These are phyloP conservation scores for Lablab purpureus DNA, from an alignment of 306 rosid species.

Conservation along the genomic window DNA sequence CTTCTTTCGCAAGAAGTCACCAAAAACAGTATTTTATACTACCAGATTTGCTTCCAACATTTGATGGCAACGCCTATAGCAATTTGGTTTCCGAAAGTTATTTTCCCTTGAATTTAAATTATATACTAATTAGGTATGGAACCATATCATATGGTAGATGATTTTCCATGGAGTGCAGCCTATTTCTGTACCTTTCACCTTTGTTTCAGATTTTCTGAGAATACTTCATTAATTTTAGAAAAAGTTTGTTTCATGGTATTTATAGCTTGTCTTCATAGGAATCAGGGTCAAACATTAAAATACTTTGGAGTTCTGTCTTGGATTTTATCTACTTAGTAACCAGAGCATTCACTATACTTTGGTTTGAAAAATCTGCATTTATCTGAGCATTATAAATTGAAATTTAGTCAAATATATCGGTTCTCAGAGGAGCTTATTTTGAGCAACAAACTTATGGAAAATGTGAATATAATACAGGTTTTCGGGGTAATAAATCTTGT, in stretches of 20 bases:
- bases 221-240: not conserved
- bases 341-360: not conserved
- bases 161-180: not conserved
- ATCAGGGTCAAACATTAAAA: not conserved
- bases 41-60: too few species aligned
- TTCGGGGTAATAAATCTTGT: constrained; percentile 15
- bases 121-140: not conserved
- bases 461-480: constrained; percentile 2
- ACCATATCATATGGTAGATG: not conserved
- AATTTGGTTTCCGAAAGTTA: too few species aligned
- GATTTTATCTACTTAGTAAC: not conserved
- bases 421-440: not conserved
- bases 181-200: not conserved
- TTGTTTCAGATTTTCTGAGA: not conserved
- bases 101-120: not conserved
- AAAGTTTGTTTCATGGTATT: not conserved
- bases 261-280: not conserved
- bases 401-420: not conserved
- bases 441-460: not conserved
- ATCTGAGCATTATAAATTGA: not conserved
- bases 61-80: too few species aligned
- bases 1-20: too few species aligned
- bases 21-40: too few species aligned
- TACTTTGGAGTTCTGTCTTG: not conserved
- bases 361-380: not conserved